Percentiles rank a stretch among this genome's conserved stretches.
Evolutionary conservation across 371 early-diverging fungal genomes (phyloP).

Genomic region (Globomyces sp.): DNA sequence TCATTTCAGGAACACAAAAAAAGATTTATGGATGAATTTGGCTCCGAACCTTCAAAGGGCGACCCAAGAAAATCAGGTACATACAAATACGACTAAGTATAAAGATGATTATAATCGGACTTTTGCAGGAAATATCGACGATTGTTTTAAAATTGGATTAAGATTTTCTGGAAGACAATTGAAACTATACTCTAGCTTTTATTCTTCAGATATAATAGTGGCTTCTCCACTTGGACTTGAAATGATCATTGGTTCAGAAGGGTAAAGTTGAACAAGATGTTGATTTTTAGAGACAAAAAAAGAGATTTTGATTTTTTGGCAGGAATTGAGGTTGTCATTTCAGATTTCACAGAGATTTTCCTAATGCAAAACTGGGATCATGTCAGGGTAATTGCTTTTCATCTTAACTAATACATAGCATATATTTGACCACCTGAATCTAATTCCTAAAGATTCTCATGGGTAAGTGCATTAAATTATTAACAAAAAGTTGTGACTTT

Average conservation of each 20-base stretch:
- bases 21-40: conserved; percentile 76
- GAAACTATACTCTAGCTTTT: conserved; percentile 85
- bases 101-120: conserved; percentile 71
- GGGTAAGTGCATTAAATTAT: conserved; percentile 33
- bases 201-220: conserved; percentile 85
- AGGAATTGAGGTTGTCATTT: conserved; percentile 83
- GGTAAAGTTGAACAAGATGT: conserved; percentile 38
- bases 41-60: conserved; percentile 50
- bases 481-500: conserved; percentile 69
- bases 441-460: conserved; percentile 80
- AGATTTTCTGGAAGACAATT: conserved; percentile 81
- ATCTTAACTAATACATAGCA: conserved; percentile 36
- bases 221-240: conserved; percentile 92
- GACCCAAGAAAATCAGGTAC: conserved; percentile 23
- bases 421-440: conserved; percentile 77
- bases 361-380: conserved; percentile 99
- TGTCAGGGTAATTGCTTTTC: conserved; percentile 43
- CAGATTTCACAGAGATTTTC: conserved; percentile 83
- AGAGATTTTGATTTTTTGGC: conserved; percentile 91
- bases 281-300: conserved; percentile 66
- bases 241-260: conserved; percentile 77
- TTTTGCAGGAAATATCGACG: conserved; percentile 94
- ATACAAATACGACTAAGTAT: too few species aligned
- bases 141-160: conserved; percentile 92
- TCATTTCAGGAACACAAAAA: conserved; percentile 65